A percentile compares a stretch with the other conserved stretches of the same genome.
phyloP scores from a whole-genome alignment of 805 yeast species.

The Hanseniaspora thailandica region DNA sequence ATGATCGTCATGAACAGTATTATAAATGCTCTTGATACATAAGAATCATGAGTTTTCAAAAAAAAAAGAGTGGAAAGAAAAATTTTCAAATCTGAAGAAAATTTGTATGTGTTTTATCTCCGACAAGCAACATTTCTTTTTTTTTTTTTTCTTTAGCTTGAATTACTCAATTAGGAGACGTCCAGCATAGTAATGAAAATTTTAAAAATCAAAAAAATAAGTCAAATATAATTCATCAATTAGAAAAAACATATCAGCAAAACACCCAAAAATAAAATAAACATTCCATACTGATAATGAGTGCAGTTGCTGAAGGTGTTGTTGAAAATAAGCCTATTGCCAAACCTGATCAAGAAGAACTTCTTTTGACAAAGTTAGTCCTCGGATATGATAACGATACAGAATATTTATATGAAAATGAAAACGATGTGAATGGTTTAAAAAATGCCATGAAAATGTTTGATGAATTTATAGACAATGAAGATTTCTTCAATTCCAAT shows the following conservation, averaged over 20 bases:
- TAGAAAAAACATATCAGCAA: not conserved
- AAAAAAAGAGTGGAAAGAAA: not conserved
- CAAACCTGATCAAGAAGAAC: constrained; percentile 77
- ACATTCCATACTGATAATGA: not conserved
- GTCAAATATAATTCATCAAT: not conserved
- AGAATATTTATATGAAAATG: constrained; percentile 36
- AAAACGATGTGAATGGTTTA: constrained; percentile 22
- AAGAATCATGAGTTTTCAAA: not conserved
- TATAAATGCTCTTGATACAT: too few species aligned
- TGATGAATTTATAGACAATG: constrained; percentile 23
- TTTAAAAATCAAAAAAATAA: not conserved
- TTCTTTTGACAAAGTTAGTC: constrained; percentile 65
- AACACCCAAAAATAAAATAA: not conserved
- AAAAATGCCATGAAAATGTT: constrained; percentile 22
- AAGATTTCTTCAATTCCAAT: constrained; percentile 23
- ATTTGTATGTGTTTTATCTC: not conserved
- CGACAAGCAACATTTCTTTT: not conserved
- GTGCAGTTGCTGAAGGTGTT: not conserved
- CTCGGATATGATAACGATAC: constrained; percentile 52
- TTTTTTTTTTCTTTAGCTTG: not conserved
- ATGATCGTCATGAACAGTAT: too few species aligned
- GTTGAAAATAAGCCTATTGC: constrained; percentile 28
- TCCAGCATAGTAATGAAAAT: too few species aligned
- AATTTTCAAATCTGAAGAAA: not conserved
- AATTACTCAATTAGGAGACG: not conserved